Evolutionary conservation across 768 basidiomycete species (phyloP).

Genomic region (Boletus coccyginus): DNA sequence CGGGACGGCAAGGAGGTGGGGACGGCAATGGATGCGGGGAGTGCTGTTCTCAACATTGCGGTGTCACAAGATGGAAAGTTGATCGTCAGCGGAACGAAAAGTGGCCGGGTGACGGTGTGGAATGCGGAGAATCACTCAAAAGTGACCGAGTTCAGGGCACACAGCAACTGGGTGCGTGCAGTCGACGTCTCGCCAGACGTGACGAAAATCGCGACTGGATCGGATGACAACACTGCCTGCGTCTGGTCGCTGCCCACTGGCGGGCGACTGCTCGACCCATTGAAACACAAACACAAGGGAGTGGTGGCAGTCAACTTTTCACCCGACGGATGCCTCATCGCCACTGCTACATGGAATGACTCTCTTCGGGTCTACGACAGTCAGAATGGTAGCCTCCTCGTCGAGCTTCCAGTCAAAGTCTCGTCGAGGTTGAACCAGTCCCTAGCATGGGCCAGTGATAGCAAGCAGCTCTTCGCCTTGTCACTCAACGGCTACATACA

Average conservation of each 20-base stretch:
- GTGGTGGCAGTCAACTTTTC: background rate
- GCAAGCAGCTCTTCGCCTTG: background rate
- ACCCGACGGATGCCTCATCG: background rate
- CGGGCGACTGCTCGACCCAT: background rate
- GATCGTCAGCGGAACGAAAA: background rate
- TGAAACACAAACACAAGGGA: background rate
- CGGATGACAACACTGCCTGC: background rate
- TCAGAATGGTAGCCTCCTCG: background rate
- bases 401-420: background rate
- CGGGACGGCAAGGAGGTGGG: too few species aligned
- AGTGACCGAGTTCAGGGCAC: background rate
- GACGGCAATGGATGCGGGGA: background rate
- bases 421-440: background rate
- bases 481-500: background rate
- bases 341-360: background rate
- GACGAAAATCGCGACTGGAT: background rate
- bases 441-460: background rate
- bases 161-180: background rate
- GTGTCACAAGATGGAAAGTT: background rate
- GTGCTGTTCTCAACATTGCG: background rate
- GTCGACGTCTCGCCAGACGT: constrained; percentile 5
- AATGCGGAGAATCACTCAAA: background rate
- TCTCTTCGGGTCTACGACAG: background rate
- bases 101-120: background rate
- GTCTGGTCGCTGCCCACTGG: background rate